A percentile compares a stretch with the other conserved stretches of the same genome.
These are phyloP conservation scores for Fomes fomentarius DNA, from an alignment of 1,284 basidiomycete genomes.

Conservation along the genomic window DNA sequence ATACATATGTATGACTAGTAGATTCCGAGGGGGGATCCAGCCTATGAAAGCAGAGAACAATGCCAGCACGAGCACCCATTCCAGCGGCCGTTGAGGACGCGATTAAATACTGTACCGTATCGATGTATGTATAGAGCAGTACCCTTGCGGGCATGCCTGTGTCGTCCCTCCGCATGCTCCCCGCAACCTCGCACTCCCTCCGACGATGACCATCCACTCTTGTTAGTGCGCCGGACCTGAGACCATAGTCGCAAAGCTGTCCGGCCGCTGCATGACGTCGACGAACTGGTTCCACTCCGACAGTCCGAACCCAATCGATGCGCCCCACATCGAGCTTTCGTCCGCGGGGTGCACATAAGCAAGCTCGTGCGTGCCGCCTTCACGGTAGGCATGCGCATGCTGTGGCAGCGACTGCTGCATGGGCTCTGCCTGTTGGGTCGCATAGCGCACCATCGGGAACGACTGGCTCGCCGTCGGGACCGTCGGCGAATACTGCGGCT, in stretches of 20 bases:
- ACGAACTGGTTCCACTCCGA: conserved; percentile 49
- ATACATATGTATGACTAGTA: too few species aligned
- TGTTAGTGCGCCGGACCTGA: conserved; percentile 19
- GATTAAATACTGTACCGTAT: too few species aligned
- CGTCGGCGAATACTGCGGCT: conserved; percentile 19
- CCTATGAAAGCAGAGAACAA: too few species aligned
- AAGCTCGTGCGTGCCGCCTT: conserved; percentile 14
- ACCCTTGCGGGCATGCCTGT: too few species aligned
- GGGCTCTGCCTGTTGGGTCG: conserved; percentile 11
- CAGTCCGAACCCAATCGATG: conserved; percentile 42
- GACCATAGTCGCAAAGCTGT: conserved; percentile 19
- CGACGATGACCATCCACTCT: neutral
- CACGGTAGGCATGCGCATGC: conserved; percentile 20
- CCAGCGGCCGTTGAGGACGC: too few species aligned
- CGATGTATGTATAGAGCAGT: too few species aligned
- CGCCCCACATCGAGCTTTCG: conserved; percentile 44
- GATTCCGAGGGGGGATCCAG: too few species aligned
- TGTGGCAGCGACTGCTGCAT: conserved; percentile 21
- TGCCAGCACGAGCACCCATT: too few species aligned
- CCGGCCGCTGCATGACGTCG: conserved; percentile 47
- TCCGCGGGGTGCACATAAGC: conserved; percentile 35
- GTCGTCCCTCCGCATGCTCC: too few species aligned
- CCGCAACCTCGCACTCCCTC: neutral
- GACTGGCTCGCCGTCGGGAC: conserved; percentile 9
- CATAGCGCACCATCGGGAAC: conserved; percentile 21